These are phyloP conservation scores for Candolleomyces aberdarensis DNA, from an alignment of 768 basidiomycete species.

Conservation along the genomic window DNA sequence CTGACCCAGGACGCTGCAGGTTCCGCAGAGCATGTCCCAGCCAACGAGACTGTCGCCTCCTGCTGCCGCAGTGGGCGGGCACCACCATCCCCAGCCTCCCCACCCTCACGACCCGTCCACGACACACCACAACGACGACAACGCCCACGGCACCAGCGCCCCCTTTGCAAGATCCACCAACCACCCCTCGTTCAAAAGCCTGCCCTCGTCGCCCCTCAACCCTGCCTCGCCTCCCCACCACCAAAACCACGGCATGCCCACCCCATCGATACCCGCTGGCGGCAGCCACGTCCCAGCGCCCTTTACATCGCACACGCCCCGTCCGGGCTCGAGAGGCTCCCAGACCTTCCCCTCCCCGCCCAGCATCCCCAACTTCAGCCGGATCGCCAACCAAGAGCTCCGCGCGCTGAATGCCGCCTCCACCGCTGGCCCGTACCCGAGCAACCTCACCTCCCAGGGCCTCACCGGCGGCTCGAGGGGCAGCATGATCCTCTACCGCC, in stretches of 20 bases:
- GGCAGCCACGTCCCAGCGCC: not conserved
- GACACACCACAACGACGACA: not conserved
- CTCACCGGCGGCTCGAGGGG: conserved; percentile 15
- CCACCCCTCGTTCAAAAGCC: not conserved
- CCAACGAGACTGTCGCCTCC: no score
- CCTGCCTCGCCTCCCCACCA: not conserved
- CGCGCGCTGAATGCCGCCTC: not conserved
- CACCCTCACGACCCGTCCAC: not conserved
- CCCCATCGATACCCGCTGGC: not conserved
- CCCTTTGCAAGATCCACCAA: not conserved
- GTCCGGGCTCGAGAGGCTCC: not conserved
- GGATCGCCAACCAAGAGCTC: conserved; percentile 3
- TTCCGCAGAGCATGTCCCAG: no score
- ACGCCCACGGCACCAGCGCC: not conserved
- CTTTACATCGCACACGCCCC: not conserved
- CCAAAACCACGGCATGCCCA: not conserved
- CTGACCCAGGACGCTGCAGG: no score
- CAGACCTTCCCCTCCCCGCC: not conserved
- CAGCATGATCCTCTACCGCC: conserved; percentile 35
- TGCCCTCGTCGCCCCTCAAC: conserved; percentile 3
- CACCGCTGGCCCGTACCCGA: not conserved
- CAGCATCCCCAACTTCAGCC: not conserved
- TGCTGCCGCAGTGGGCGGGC: not conserved
- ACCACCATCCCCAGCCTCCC: not conserved
- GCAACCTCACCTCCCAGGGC: not conserved